Conservation (phyloP, 1,284 basidiomycete species). For the Melampsora allii-populina region DNA sequence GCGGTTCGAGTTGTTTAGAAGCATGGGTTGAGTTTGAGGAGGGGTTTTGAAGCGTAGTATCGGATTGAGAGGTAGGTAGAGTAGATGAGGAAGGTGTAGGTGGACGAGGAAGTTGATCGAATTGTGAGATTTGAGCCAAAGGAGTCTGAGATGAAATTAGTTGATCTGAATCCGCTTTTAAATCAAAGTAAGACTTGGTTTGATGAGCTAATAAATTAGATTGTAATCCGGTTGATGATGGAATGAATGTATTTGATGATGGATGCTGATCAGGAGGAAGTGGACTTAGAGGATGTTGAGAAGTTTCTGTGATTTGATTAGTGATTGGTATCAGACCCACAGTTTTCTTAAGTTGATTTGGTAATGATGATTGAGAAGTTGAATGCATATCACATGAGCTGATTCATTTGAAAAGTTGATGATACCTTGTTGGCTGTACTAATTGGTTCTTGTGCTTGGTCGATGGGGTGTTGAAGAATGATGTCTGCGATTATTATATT, state of each 20-base stretch:
- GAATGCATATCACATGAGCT: too few relatives aligned
- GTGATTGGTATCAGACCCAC: background rate
- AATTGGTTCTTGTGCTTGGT: too few relatives aligned
- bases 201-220: background rate
- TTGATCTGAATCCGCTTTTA: background rate
- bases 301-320: background rate
- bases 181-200: conserved; percentile 3
- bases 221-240: too few relatives aligned
- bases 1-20: background rate
- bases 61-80: background rate
- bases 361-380: too few relatives aligned
- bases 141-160: background rate
- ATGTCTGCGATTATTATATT: too few relatives aligned
- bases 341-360: background rate
- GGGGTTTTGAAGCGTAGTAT: background rate
- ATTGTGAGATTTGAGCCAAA: background rate
- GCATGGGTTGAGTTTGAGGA: background rate
- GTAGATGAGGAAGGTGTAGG: background rate
- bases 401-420: too few relatives aligned
- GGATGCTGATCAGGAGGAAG: background rate
- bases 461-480: too few relatives aligned
- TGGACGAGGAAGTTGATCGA: background rate
- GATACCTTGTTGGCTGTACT: too few relatives aligned
- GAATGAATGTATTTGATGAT: background rate
- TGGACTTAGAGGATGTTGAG: conserved; percentile 2